Percentiles rank a stretch among this genome's conserved stretches.
phyloP scores from a whole-genome alignment of 495 filamentous ascomycete species.

The Penicillium psychrofluorescens region DNA sequence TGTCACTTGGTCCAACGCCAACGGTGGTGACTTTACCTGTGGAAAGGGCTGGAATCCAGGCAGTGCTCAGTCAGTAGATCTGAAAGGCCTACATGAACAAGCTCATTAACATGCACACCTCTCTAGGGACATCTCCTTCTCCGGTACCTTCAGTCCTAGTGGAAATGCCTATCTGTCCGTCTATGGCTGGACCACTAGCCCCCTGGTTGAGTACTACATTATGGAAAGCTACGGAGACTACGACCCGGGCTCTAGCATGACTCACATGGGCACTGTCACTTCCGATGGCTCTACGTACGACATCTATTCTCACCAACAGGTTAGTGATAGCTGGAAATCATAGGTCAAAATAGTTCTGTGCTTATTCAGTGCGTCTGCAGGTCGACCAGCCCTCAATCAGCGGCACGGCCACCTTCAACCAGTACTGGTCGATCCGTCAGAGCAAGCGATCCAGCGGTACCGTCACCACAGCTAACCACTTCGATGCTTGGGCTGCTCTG shows the following conservation, averaged over 20 bases:
- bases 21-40: slow-evolving; percentile 52
- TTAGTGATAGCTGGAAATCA: too few relatives aligned
- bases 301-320: slow-evolving; percentile 50
- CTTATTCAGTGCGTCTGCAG: neutral
- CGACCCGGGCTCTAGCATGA: slow-evolving; percentile 40
- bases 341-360: too few relatives aligned
- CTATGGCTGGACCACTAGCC: slow-evolving; percentile 57
- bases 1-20: slow-evolving; percentile 37
- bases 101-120: neutral
- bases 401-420: slow-evolving; percentile 53
- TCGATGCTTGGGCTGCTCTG: slow-evolving; percentile 49
- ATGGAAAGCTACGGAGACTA: slow-evolving; percentile 51
- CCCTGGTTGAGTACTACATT: slow-evolving; percentile 60
- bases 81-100: neutral
- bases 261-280: slow-evolving; percentile 45
- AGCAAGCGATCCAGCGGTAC: slow-evolving; percentile 47
- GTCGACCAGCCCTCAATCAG: slow-evolving; percentile 54
- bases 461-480: slow-evolving; percentile 49
- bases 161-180: slow-evolving; percentile 55
- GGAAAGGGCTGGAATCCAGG: slow-evolving; percentile 59
- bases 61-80: slow-evolving; percentile 24
- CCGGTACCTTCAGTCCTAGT: slow-evolving; percentile 45
- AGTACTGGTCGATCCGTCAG: slow-evolving; percentile 55
- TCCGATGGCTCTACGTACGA: slow-evolving; percentile 59
- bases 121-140: slow-evolving; percentile 45